Percentiles rank a stretch among this genome's conserved stretches.
phyloP scores from a whole-genome alignment of 192 early-diverging fungal genomes.

The Cetraspora pellucida region DNA sequence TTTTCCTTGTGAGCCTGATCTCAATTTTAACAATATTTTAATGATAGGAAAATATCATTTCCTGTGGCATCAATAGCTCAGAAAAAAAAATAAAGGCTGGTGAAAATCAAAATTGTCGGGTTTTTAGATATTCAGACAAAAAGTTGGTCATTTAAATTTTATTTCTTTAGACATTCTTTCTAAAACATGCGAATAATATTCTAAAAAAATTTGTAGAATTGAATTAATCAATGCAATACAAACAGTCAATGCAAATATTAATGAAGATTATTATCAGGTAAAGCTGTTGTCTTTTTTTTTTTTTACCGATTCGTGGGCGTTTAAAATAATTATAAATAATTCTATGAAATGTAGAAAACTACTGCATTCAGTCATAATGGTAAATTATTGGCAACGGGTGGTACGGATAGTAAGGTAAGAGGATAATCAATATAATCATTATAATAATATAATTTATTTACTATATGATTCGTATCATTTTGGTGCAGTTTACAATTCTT shows the following conservation, averaged over 20 bases:
- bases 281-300: not conserved
- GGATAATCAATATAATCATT: no score
- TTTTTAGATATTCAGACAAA: conserved; percentile 64
- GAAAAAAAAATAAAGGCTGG: conserved; percentile 66
- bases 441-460: no score
- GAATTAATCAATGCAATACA: conserved; percentile 40
- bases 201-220: conserved; percentile 40
- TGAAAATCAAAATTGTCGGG: conserved; percentile 75
- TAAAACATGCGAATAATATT: not conserved
- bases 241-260: conserved; percentile 51
- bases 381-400: conserved; percentile 62
- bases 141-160: conserved; percentile 37
- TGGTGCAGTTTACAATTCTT: conserved; percentile 47
- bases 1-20: not conserved
- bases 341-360: conserved; percentile 51
- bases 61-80: conserved; percentile 75
- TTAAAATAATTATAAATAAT: not conserved
- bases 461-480: no score
- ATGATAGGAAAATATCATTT: conserved; percentile 56
- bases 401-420: conserved; percentile 69
- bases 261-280: conserved; percentile 62
- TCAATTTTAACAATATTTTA: not conserved
- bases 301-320: not conserved
- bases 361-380: conserved; percentile 71
- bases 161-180: not conserved